Evolutionary conservation across 371 early-diverging fungal species (phyloP), one percentile per base, ranked within the genome.

Genomic region (Parasitella parasitica): DNA sequence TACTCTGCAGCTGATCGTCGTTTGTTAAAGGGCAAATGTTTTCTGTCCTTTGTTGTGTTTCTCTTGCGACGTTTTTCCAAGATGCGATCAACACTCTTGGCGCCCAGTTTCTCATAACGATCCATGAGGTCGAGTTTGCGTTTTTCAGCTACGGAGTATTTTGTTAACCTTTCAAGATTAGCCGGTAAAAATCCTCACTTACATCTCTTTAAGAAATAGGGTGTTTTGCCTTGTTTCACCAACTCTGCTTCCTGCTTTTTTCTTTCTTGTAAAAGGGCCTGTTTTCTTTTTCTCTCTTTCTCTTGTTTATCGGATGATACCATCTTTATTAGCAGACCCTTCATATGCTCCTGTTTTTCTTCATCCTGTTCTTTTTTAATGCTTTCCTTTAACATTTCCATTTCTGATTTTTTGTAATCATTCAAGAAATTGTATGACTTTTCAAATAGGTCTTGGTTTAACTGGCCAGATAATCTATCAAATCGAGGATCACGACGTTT

Each of bases 401-500:
- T 77, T 67, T 96, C 97, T 12, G 78, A 72, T 55, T 84, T 73
- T 59, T 86, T 85, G 66, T 91, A 90, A 26, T 91, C 87, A 28
- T 89, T 77, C 34, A 96, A 57, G 69, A 95, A 96, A 1, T 73
- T 80, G 70, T 95, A 96, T 6, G 94, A 91, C 57, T 89, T 88
- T 64, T 92, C 86, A 68, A 92, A 96, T 32, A 95, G 70, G 39
- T 91, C 95, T 48, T 87, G 85, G 73, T 95, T 94, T 50, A 91
- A 80, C 36, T 87, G 79, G n/a, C 97, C 97, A 0, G 89, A 86
- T 34, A 91, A 64, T 37, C 82, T 84, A 72, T 95, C 95, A 72
- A 96, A 96, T 43, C 97, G 82, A 41, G 97, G 97, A 74, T 96
- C 97, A 22, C 93, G 86, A 20, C 82, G 76, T 84, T 86, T 84